Percentiles rank a stretch among this genome's conserved stretches.
Conservation (phyloP, 2,329 filamentous ascomycete genomes). For the Mariannaea elegans region DNA sequence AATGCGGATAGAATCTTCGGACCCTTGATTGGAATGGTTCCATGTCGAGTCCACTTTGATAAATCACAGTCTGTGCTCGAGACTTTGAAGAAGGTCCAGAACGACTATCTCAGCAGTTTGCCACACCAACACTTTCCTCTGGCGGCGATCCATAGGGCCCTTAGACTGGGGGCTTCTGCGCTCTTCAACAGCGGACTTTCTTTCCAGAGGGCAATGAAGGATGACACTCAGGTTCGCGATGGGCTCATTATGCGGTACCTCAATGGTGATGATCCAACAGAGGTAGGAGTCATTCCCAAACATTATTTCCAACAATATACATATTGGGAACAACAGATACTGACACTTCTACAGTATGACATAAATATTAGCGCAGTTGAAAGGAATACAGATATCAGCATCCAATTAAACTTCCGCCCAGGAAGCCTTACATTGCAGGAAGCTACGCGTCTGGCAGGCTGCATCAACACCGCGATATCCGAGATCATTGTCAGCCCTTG, state of each 20-base stretch:
- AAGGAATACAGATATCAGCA: not conserved
- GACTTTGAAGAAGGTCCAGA: not conserved
- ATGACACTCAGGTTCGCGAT: not conserved
- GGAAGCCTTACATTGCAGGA: not conserved
- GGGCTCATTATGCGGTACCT: no score
- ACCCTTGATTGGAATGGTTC: slow-evolving; percentile 1
- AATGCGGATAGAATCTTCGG: slow-evolving; percentile 3
- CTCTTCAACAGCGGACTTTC: not conserved
- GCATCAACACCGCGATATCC: not conserved
- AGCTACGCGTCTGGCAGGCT: not conserved
- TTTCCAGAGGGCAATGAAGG: not conserved
- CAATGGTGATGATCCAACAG: not conserved
- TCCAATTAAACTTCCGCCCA: not conserved
- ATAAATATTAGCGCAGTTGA: not conserved
- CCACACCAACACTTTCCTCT: not conserved
- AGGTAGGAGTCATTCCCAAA: not conserved
- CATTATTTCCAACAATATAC: no score
- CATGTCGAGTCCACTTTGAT: not conserved
- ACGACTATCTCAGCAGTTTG: not conserved
- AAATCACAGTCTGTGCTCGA: not conserved
- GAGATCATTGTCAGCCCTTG: not conserved
- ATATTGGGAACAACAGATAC: not conserved
- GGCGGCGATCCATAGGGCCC: not conserved
- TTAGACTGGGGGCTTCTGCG: not conserved
- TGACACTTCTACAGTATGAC: not conserved